Evolutionary conservation across 768 basidiomycete genomes (phyloP).

Genomic region (Tricholomella constricta): DNA sequence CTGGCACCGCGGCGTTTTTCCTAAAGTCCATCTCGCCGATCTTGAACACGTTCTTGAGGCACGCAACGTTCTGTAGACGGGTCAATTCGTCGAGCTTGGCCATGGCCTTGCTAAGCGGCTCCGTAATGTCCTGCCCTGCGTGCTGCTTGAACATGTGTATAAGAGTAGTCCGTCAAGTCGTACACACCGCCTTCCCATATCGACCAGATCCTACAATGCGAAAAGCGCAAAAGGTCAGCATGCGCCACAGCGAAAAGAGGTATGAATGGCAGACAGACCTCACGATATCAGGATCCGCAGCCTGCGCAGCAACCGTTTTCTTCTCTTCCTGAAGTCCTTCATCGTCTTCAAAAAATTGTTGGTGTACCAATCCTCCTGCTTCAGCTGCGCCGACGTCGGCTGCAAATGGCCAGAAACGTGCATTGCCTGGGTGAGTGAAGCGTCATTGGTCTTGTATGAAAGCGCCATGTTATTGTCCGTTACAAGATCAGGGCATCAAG

Average conservation of each 20-base stretch:
- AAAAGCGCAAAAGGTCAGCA: background rate
- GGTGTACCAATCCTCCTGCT: conserved; percentile 74
- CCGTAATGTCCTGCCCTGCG: conserved; percentile 78
- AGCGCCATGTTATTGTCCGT: conserved; percentile 51
- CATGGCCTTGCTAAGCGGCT: conserved; percentile 64
- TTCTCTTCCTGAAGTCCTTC: conserved; percentile 65
- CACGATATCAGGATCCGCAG: conserved; percentile 46
- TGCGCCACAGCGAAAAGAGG: background rate
- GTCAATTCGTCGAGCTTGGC: conserved; percentile 49
- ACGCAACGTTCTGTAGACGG: conserved; percentile 53
- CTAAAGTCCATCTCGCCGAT: conserved; percentile 79
- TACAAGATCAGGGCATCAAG: conserved; percentile 77
- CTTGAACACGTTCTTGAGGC: conserved; percentile 81
- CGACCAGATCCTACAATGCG: conserved; percentile 78
- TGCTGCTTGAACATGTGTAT: conserved; percentile 66
- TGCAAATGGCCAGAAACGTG: conserved; percentile 73
- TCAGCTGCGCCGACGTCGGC: conserved; percentile 45
- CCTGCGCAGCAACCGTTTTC: conserved; percentile 46
- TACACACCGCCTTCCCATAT: conserved; percentile 76
- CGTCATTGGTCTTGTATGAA: conserved; percentile 64
- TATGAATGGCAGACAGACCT: conserved; percentile 53
- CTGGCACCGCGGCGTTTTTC: conserved; percentile 70
- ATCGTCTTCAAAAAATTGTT: conserved; percentile 74
- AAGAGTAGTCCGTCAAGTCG: conserved; percentile 87
- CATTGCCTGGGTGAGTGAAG: conserved; percentile 59